phyloP scores from a whole-genome alignment of 192 early-diverging fungal species.

The Coemansia sp. region DNA sequence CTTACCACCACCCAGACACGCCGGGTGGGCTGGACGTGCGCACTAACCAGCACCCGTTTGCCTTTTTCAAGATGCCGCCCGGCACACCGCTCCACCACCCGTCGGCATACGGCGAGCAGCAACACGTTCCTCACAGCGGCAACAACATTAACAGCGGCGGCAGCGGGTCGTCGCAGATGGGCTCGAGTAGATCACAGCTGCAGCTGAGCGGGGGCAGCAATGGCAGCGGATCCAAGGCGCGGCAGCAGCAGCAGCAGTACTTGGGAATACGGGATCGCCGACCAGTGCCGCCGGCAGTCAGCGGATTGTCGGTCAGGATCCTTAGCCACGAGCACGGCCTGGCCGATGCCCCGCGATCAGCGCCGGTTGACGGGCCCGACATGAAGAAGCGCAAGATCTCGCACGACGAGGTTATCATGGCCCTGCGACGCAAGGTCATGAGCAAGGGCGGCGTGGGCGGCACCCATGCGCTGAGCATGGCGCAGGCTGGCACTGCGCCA shows the following conservation, averaged over 20 bases:
- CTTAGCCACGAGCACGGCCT: neutral
- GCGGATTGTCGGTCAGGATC: conserved; percentile 44
- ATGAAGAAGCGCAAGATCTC: conserved; percentile 43
- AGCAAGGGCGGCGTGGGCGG: conserved; percentile 17
- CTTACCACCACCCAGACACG: conserved; percentile 55
- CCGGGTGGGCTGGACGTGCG: conserved; percentile 43
- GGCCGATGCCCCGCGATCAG: conserved; percentile 37
- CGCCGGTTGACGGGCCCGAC: conserved; percentile 47
- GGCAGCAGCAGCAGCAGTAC: neutral
- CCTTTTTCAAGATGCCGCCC: conserved; percentile 51
- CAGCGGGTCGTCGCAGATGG: conserved; percentile 9
- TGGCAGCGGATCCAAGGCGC: conserved; percentile 1
- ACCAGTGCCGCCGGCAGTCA: conserved; percentile 38
- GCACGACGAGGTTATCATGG: conserved; percentile 54
- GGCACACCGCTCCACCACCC: conserved; percentile 47
- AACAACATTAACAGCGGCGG: neutral
- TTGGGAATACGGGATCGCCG: conserved; percentile 21
- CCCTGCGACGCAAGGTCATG: conserved; percentile 55
- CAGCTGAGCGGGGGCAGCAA: conserved; percentile 6
- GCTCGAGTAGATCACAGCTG: neutral
- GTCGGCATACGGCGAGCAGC: conserved; percentile 30
- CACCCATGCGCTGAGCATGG: conserved; percentile 7
- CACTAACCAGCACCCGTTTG: conserved; percentile 42
- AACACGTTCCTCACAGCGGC: conserved; percentile 6
- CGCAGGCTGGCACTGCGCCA: neutral